These are phyloP conservation scores for Nidularia pulvinata DNA, from an alignment of 768 basidiomycete genomes.

Conservation along the genomic window DNA sequence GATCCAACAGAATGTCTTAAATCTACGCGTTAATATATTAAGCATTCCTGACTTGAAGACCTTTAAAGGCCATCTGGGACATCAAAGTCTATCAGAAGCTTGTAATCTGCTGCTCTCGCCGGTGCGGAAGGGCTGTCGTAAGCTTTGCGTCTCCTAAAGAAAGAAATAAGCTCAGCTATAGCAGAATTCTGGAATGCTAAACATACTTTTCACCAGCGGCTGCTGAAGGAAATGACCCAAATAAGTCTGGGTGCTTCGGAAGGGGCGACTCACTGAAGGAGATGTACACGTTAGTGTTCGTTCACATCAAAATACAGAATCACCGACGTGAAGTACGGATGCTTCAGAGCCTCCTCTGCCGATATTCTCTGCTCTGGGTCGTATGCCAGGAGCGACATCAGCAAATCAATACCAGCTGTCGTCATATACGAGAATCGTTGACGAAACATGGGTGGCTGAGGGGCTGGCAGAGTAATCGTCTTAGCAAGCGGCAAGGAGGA, in stretches of 20 bases:
- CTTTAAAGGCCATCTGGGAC: slow-evolving; percentile 20
- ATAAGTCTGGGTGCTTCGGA: slow-evolving; percentile 95
- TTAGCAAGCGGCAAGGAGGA: slow-evolving; percentile 78
- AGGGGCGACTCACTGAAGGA: slow-evolving; percentile 80
- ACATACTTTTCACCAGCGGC: slow-evolving; percentile 95
- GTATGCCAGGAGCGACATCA: slow-evolving; percentile 83
- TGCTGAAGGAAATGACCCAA: slow-evolving; percentile 93
- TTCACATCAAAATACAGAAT: background rate
- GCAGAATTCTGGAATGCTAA: too few relatives aligned
- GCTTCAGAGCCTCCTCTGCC: slow-evolving; percentile 88
- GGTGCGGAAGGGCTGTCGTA: slow-evolving; percentile 85
- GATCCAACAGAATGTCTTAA: too few relatives aligned
- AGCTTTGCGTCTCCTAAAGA: slow-evolving; percentile 67
- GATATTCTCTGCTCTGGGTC: slow-evolving; percentile 86
- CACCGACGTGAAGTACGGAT: slow-evolving; percentile 88
- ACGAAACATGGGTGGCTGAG: slow-evolving; percentile 75
- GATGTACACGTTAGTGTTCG: background rate
- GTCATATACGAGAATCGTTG: slow-evolving; percentile 88
- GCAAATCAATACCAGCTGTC: slow-evolving; percentile 79
- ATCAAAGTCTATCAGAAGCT: slow-evolving; percentile 66
- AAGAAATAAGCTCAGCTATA: slow-evolving; percentile 3
- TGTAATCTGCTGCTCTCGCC: slow-evolving; percentile 66
- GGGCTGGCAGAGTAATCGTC: slow-evolving; percentile 72
- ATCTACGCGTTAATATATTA: background rate
- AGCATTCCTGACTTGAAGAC: background rate